Base-by-base conservation (phyloP, 345 rosid genomes). In the Erucastrum elatum region DNA sequence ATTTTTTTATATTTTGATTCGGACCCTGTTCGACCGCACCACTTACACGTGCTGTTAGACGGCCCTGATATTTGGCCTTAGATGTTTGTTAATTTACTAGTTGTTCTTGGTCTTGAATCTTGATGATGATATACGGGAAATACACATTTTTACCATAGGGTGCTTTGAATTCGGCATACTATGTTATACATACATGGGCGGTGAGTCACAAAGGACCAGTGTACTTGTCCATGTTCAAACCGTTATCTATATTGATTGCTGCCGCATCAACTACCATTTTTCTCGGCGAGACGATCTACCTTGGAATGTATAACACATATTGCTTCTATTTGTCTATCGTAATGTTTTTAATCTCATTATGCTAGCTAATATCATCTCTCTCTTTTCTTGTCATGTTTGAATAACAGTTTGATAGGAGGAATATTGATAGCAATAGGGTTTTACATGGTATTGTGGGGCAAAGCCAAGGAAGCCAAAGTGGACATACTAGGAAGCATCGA, bases 361-460 rank as follows among this genome's bases (percentile, higher is more conserved):
- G 33, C 35, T 11, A 66, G 58, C 53, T 7, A 66, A 30, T 67
- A 21, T 67, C 31, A 39, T 68, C 25, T 60, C 7, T 39, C 13
- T 44, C 5, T 51, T 7, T 6, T 66, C 11, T 0, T 74, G 16
- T 27, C 21, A 8, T 72, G 29, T 64, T 41, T 74, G 67, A 10
- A 62, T 39, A 65, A 70, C 89, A 91, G 97, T 68, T 75, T 91
- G 6, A 80, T 90, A 2, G 98, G 97, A 31, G 96, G 93, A 44
- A 79, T 84, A 4, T 69, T 87, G 30, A 88, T 94, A 80, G 82
- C 97, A 4, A 49, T 89, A 0, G 94, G 98, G 25, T 94, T 94
- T 75, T 91, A 91, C 66, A 86, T 86, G 5, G 91, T 91, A 5
- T 85, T 94, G 82, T 94, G 98, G 98, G 96, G 97, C 11, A 91